These are phyloP conservation scores for Fusarium nematophilum DNA, from an alignment of 2,329 filamentous ascomycete species.

Conservation along the genomic window DNA sequence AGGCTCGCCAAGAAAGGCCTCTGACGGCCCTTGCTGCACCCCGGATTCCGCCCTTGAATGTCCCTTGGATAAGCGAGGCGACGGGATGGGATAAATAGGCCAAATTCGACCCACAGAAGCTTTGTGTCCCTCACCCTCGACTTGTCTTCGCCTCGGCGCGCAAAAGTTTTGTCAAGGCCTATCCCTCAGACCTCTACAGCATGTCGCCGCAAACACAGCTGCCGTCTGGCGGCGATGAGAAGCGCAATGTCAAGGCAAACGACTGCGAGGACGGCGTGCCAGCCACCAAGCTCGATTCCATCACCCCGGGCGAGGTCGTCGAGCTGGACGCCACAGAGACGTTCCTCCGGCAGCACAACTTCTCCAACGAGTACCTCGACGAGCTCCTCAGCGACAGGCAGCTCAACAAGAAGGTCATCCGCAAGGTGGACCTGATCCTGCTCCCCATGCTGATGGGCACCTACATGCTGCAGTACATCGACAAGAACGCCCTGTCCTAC, in stretches of 20 bases:
- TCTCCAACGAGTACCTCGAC: constrained; percentile 33
- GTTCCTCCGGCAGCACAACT: constrained; percentile 38
- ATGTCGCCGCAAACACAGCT: constrained; percentile 12
- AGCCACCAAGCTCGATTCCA: constrained; percentile 27
- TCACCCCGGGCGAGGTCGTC: constrained; percentile 29
- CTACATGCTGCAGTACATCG: constrained; percentile 65
- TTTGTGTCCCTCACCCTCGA: background rate
- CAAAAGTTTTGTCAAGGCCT: background rate
- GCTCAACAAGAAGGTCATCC: constrained; percentile 34
- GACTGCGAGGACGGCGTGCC: constrained; percentile 29
- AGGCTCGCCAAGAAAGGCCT: background rate
- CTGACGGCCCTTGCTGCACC: background rate
- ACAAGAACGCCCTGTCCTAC: constrained; percentile 64
- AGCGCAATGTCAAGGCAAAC: background rate
- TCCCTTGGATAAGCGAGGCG: no score
- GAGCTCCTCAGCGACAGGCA: constrained; percentile 26
- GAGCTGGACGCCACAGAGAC: constrained; percentile 29
- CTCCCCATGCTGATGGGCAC: constrained; percentile 62
- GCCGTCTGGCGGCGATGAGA: background rate
- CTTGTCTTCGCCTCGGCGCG: no score
- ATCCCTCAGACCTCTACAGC: background rate
- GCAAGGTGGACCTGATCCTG: constrained; percentile 61
- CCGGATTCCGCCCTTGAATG: background rate
- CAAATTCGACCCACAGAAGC: background rate
- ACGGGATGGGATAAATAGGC: constrained; percentile 1